Conservation (phyloP, 129 eudicot species). For the Rutidosis leptorrhynchoides region DNA sequence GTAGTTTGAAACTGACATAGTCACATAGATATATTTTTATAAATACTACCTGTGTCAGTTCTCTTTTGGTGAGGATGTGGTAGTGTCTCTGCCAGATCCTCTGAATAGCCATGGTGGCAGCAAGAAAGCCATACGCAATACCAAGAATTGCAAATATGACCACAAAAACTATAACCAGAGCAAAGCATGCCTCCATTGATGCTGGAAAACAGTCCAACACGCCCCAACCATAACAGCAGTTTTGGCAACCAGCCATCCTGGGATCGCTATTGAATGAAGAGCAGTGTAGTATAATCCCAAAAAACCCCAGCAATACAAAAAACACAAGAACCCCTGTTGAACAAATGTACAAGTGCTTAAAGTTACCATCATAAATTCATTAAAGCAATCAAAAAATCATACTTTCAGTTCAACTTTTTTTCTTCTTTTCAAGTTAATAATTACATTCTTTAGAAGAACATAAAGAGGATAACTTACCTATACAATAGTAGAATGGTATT, state of each 20-base stretch:
- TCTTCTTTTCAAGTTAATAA: background rate
- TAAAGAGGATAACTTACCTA: slow-evolving; percentile 43
- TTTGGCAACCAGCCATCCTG: slow-evolving; percentile 76
- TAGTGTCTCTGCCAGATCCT: slow-evolving; percentile 96
- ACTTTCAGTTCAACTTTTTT: background rate
- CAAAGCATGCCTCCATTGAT: slow-evolving; percentile 80
- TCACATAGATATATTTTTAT: background rate
- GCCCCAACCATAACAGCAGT: slow-evolving; percentile 93
- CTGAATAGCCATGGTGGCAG: slow-evolving; percentile 83
- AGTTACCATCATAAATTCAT: background rate
- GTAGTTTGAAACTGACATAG: background rate
- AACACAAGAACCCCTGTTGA: slow-evolving; percentile 63
- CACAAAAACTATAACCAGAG: slow-evolving; percentile 58
- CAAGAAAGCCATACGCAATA: slow-evolving; percentile 84
- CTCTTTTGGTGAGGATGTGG: slow-evolving; percentile 88
- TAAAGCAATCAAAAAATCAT: background rate
- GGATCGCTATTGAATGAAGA: slow-evolving; percentile 59
- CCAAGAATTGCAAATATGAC: slow-evolving; percentile 86
- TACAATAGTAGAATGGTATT: slow-evolving; percentile 82
- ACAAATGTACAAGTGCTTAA: background rate
- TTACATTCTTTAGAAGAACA: background rate
- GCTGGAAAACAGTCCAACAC: slow-evolving; percentile 80
- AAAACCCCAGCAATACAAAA: slow-evolving; percentile 73
- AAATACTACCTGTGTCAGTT: slow-evolving; percentile 74
- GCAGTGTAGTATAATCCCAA: slow-evolving; percentile 74